Evolutionary conservation across 805 yeast species (phyloP), one percentile per base, ranked within the genome.

Genomic region (Helenozyma baotianmanensis): DNA sequence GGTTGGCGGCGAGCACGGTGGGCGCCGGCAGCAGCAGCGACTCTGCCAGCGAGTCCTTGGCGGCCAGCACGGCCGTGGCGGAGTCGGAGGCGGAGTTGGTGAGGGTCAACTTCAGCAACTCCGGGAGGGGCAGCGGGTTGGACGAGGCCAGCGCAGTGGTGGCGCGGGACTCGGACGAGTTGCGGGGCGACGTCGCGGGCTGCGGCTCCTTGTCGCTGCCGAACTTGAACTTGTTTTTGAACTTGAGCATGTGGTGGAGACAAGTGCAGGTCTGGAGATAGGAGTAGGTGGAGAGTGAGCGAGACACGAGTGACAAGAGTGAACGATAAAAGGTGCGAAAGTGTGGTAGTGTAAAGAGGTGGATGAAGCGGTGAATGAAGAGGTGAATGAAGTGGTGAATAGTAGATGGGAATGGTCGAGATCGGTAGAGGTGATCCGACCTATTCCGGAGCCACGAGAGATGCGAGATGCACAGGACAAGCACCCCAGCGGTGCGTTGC

Each of bases 191-290:
- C 22, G 30, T 36, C 21, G 41, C 7, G 7, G 19, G 7, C 19
- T 17, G 27, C 4, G 43, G 23, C 15, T 46, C 48, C 23, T 42
- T 47, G 8, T 40, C 50, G 27, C 44, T 33, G 32, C 52, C 43
- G 39, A 56, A 53, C 37, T 50, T 54, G 42, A 56, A 53, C 36
- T 56, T 56, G 38, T 56, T 56, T 31, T 54, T 56, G 45, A 56
- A 51, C 38, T 54, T 56, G 33, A 56, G 52, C 62, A 56, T 56
- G 15, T 8, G 22, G 17, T n/a, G 9, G 4, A 16, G 16, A 13
- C 23, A 18, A 17, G 23, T 13, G 14, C 19, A n/a, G n/a, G n/a
- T n/a, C n/a, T n/a, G n/a, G n/a, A n/a, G n/a, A n/a, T n/a, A n/a
- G n/a, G n/a, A n/a, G n/a, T n/a, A n/a, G n/a, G n/a, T n/a, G n/a